These are phyloP conservation scores for Polyplosphaeria fusca DNA, from an alignment of 495 filamentous ascomycete species.

Conservation along the genomic window DNA sequence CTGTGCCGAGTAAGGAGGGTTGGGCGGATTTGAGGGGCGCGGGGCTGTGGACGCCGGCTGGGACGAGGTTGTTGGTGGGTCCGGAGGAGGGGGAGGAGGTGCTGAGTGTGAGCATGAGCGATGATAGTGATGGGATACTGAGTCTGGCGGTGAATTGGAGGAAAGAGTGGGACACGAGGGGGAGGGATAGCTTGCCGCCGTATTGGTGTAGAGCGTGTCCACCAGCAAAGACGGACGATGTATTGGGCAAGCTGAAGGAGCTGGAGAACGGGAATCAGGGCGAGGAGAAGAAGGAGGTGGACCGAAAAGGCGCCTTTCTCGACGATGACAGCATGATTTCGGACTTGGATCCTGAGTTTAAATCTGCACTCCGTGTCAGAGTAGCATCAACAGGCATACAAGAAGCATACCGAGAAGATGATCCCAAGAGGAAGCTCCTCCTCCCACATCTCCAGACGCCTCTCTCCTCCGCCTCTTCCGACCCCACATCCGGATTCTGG, in stretches of 20 bases:
- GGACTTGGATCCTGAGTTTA: not conserved
- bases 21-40: constrained; percentile 57
- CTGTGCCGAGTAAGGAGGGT: constrained; percentile 56
- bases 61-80: constrained; percentile 55
- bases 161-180: constrained; percentile 55
- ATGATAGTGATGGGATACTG: constrained; percentile 62
- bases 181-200: constrained; percentile 53
- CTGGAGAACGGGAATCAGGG: not conserved
- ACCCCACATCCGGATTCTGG: constrained; percentile 50
- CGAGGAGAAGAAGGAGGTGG: constrained; percentile 18
- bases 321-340: constrained; percentile 20
- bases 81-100: constrained; percentile 53
- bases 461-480: not conserved
- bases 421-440: constrained; percentile 13
- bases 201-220: constrained; percentile 55
- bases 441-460: constrained; percentile 21
- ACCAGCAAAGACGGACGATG: constrained; percentile 11
- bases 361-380: constrained; percentile 11
- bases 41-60: constrained; percentile 62
- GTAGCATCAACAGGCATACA: constrained; percentile 24
- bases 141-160: constrained; percentile 57
- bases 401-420: constrained; percentile 25
- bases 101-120: constrained; percentile 54
- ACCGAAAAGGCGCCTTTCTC: constrained; percentile 16
- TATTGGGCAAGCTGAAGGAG: constrained; percentile 9